Evolutionary conservation across 2,329 filamentous ascomycete species (phyloP), one percentile per base, ranked within the genome.

Genomic region (Furcasterigmium sp.): DNA sequence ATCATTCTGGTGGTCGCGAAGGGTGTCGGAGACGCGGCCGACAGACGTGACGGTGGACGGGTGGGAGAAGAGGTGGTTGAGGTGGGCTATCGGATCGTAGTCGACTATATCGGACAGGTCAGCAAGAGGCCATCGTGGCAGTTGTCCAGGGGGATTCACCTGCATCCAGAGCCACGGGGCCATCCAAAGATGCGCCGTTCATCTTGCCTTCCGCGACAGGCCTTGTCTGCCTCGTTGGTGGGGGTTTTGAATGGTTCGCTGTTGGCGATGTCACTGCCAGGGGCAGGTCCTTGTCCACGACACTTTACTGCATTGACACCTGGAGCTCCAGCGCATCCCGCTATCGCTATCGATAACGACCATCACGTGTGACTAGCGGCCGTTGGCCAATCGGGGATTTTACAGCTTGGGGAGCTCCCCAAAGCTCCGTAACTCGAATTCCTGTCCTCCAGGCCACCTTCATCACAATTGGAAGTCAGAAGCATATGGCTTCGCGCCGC

Each of bases 51-150:
- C 81, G 48, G 90, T 84, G 28, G 89, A 87, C 1, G 91, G 87
- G 57, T 95, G 88, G 40, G 89, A 84, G 72, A 98, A 98, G 56
- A 98, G 84, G 49, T 85, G 76, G 70, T 98, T 97, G 44, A 98
- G 78, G 66, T 98, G 90, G 55, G 88, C 79, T 61, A 97, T 85
- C 42, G 93, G 90, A 62, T 97, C 85, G 69, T 96, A 97, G 64
- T 95, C 84, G 63, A 70, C 76, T 79, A 15, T 8, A 17, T 56
- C 13, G 46, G 45, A 41, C 49, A 51, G 53, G 55, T 39, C 41
- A 43, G 41, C 39, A 44, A 26, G 34, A 29, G 43, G 25, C 17
- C 43, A 44, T 14, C 18, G 39, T 50, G 38, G 18, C 23, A 11
- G 23, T 7, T 26, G 23, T 8, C n/a, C n/a, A 11, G 37, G 39